Evolutionary conservation across 2,329 filamentous ascomycete genomes (phyloP).

Genomic region (Daldinia sp.): DNA sequence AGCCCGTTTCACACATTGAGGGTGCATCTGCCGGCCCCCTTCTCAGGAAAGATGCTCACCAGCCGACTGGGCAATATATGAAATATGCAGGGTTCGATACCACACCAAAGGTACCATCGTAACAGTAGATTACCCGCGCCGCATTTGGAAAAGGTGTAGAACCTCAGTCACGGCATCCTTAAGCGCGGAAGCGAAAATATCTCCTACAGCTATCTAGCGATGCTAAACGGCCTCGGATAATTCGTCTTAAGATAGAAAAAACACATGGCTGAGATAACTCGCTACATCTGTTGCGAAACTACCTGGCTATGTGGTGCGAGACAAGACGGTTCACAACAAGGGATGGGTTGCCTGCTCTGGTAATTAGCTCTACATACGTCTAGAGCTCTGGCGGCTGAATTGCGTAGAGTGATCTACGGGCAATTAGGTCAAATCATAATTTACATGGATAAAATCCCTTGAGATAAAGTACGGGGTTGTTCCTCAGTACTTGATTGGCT

Average conservation of each 20-base stretch:
- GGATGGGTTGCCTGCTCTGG: constrained; percentile 22
- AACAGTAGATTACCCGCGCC: constrained; percentile 12
- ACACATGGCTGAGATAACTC: background rate
- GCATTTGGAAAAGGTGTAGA: constrained; percentile 25
- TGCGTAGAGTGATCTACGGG: constrained; percentile 19
- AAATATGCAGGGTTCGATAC: constrained; percentile 31
- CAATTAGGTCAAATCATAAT: constrained; percentile 11
- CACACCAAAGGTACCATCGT: constrained; percentile 16
- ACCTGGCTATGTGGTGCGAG: background rate
- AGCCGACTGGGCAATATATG: constrained; percentile 33
- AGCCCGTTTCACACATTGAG: background rate
- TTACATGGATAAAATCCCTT: constrained; percentile 27
- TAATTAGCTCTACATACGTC: constrained; percentile 23
- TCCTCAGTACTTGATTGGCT: constrained; percentile 18
- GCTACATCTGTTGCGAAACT: background rate
- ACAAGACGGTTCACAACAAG: background rate
- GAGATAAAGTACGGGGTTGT: constrained; percentile 9
- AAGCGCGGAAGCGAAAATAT: background rate
- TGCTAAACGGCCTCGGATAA: background rate
- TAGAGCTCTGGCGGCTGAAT: constrained; percentile 33
- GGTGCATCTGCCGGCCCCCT: constrained; percentile 22
- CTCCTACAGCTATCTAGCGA: background rate
- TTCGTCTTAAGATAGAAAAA: background rate
- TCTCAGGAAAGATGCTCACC: constrained; percentile 19
- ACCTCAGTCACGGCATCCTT: constrained; percentile 4